Conservation (phyloP, 2,329 filamentous ascomycete species). For the Clarireedia hainanense region DNA sequence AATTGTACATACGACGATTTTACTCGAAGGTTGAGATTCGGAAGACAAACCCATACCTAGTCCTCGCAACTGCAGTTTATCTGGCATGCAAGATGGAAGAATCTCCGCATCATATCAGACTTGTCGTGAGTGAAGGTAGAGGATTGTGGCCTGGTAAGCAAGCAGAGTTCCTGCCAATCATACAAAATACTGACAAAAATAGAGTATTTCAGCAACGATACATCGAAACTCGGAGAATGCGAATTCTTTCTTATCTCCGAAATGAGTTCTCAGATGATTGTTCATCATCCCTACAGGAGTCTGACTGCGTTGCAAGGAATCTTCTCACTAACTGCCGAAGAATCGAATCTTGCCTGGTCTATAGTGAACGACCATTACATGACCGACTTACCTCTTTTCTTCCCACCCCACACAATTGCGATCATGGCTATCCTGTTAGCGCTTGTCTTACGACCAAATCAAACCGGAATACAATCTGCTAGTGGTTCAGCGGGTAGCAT, state of each 20-base stretch:
- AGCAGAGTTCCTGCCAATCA: not conserved
- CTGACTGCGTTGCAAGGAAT: constrained; percentile 53
- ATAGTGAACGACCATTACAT: constrained; percentile 69
- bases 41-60: constrained; percentile 85
- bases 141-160: constrained; percentile 65
- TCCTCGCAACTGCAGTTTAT: constrained; percentile 89
- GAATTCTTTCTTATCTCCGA: constrained; percentile 69
- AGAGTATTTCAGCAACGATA: constrained; percentile 57
- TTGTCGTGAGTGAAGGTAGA: constrained; percentile 80
- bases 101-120: constrained; percentile 88
- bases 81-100: constrained; percentile 98
- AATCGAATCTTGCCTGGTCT: constrained; percentile 57
- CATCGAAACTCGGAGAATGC: constrained; percentile 64
- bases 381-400: constrained; percentile 60
- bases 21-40: constrained; percentile 87
- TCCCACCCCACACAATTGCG: constrained; percentile 62
- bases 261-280: constrained; percentile 65
- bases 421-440: constrained; percentile 63
- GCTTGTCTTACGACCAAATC: constrained; percentile 56
- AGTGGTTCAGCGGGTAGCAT: constrained; percentile 30
- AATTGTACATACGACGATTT: constrained; percentile 91
- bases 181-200: constrained; percentile 9
- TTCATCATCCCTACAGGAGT: constrained; percentile 66
- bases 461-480: constrained; percentile 35
- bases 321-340: constrained; percentile 54